phyloP scores from a whole-genome alignment of 768 basidiomycete species.

The Collybia nuda region DNA sequence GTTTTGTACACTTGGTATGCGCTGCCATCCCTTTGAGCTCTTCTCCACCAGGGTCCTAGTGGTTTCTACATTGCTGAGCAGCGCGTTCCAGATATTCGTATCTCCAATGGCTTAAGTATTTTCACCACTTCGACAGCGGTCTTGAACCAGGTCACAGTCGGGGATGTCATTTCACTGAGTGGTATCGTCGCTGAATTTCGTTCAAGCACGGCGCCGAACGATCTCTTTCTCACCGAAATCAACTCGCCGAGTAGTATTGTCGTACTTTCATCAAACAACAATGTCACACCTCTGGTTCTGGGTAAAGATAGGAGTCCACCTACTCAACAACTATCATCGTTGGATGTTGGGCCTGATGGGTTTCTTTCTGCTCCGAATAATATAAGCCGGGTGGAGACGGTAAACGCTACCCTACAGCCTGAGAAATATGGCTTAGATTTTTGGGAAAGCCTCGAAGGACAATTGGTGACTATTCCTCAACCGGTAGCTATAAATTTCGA shows the following conservation, averaged over 20 bases:
- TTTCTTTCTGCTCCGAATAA: slow-evolving; percentile 59
- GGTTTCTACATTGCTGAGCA: slow-evolving; percentile 52
- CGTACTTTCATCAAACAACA: slow-evolving; percentile 43
- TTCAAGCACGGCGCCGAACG: slow-evolving; percentile 37
- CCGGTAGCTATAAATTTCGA: slow-evolving; percentile 50
- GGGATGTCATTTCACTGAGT: slow-evolving; percentile 45
- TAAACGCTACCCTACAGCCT: slow-evolving; percentile 49
- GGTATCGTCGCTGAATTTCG: slow-evolving; percentile 53
- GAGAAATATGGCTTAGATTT: slow-evolving; percentile 59
- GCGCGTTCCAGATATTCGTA: slow-evolving; percentile 40
- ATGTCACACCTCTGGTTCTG: slow-evolving; percentile 47
- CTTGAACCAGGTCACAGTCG: slow-evolving; percentile 38
- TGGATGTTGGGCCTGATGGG: slow-evolving; percentile 53
- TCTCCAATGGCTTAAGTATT: slow-evolving; percentile 51
- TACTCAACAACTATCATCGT: slow-evolving; percentile 42
- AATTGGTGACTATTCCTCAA: slow-evolving; percentile 50
- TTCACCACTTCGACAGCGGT: slow-evolving; percentile 41
- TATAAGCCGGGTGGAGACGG: slow-evolving; percentile 38
- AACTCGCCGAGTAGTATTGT: slow-evolving; percentile 40
- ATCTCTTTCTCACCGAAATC: slow-evolving; percentile 52
- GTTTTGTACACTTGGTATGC: slow-evolving; percentile 1
- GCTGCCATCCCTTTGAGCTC: neutral
- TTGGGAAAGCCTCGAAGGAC: slow-evolving; percentile 63
- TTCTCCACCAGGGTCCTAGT: slow-evolving; percentile 32
- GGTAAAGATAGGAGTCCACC: slow-evolving; percentile 55